Evolutionary conservation across 1,139 yeast genomes (phyloP), one percentile per base, ranked within the genome.

Genomic region (Pichia inconspicua): DNA sequence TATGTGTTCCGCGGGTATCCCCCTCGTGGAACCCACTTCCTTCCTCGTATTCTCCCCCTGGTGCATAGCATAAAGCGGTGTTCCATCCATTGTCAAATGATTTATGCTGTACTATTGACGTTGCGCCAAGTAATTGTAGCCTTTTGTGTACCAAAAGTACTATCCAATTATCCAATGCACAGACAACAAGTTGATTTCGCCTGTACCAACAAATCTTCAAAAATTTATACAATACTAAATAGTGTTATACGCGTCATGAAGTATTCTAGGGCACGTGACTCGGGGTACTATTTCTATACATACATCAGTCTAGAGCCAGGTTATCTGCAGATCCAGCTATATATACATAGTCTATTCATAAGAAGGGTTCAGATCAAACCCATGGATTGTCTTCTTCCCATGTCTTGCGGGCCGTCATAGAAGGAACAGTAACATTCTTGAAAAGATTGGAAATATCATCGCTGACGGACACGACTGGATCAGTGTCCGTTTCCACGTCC

Each of bases 341-440:
- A 22, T 22, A 22, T 22, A 22, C 22, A 3, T 27, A 27, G 9
- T 11, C 11, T 5, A 27, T 11, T 12, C 9, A 27, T 27, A 27
- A 27, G 3, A 6, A 11, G 30, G 30, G 9, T 27, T 27, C 11
- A 27, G 30, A 30, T 30, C 15, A 58, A 1, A 58, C 59, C 68
- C 68, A 65, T 19, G 68, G 68, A 40, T 64, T 65, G 15, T 51
- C 53, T n/a, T 55, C 60, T 27, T 49, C 38, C 67, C 68, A 63
- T 1, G 66, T 66, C 57, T 74, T 77, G 55, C 77, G 83, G 0
- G 74, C 78, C 47, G 77, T 62, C 0, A 78, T 67, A 42, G 71
- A 65, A 0, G 85, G 84, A 51, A 75, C 58, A 54, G 72, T 73
- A 25, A 80, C 68, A 48, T 69, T 70, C 50, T 72, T 73, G 62